Evolutionary conservation across 805 yeast species (phyloP).

Genomic region (Komagataella populi): DNA sequence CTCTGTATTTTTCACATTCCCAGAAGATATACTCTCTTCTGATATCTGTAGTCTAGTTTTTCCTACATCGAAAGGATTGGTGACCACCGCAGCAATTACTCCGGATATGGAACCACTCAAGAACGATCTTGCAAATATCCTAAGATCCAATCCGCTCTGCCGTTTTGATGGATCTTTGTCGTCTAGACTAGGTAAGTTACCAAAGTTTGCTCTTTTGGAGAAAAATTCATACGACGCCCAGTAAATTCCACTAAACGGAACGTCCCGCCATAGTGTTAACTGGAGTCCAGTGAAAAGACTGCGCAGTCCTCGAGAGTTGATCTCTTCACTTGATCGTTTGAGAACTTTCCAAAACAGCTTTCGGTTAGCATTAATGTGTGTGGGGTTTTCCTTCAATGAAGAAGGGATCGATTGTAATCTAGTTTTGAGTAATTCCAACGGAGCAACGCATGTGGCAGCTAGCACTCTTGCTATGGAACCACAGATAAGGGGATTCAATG

Average conservation of each 20-base stretch:
- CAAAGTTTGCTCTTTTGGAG: constrained; percentile 9
- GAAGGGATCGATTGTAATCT: constrained; percentile 77
- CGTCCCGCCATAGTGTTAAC: constrained; percentile 91
- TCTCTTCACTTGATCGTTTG: constrained; percentile 21
- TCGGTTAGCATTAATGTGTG: constrained; percentile 14
- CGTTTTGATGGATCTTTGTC: constrained; percentile 12
- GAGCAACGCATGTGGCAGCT: constrained; percentile 79
- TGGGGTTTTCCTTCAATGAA: constrained; percentile 10
- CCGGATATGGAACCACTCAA: constrained; percentile 80
- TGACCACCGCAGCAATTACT: constrained; percentile 66
- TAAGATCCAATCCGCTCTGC: constrained; percentile 9
- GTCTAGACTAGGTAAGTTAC: constrained; percentile 10
- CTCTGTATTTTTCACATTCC: constrained; percentile 1
- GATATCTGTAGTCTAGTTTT: constrained; percentile 79
- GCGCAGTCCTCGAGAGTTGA: constrained; percentile 40
- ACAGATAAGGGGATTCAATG: constrained; percentile 64
- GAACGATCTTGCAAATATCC: constrained; percentile 49
- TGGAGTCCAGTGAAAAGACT: constrained; percentile 76
- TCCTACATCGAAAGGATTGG: constrained; percentile 96
- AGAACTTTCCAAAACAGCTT: constrained; percentile 24
- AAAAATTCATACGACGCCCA: constrained; percentile 77
- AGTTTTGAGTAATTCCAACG: constrained; percentile 78
- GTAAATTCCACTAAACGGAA: constrained; percentile 90
- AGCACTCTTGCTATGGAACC: constrained; percentile 75
- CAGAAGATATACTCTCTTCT: constrained; percentile 16